phyloP scores from a whole-genome alignment of 305 asterid genomes.

The Caryopteris hybrid region DNA sequence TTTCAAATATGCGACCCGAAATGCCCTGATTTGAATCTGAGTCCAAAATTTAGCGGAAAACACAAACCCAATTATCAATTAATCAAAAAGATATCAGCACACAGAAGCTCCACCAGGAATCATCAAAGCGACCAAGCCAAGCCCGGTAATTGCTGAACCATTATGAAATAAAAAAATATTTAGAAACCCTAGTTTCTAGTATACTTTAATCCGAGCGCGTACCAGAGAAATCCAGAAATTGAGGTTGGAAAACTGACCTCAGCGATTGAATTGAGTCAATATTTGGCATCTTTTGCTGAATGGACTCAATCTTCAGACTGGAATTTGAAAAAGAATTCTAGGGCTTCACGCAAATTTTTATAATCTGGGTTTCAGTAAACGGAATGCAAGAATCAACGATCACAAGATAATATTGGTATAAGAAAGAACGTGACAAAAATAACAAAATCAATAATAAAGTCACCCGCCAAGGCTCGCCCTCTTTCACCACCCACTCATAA shows the following conservation, averaged over 20 bases:
- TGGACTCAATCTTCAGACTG: constrained; percentile 22
- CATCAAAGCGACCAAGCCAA: constrained; percentile 13
- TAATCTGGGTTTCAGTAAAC: constrained; percentile 16
- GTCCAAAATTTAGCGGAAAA: constrained; percentile 12
- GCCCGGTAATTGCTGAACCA: constrained; percentile 17
- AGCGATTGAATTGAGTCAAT: constrained; percentile 32
- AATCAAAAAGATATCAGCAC: constrained; percentile 33
- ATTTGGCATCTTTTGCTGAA: constrained; percentile 17
- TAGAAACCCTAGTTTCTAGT: constrained; percentile 26
- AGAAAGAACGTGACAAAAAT: neutral
- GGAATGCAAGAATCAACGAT: constrained; percentile 29
- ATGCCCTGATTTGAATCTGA: constrained; percentile 1
- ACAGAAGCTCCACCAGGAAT: constrained; percentile 20
- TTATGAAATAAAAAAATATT: neutral
- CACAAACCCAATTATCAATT: constrained; percentile 9
- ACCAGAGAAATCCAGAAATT: constrained; percentile 13
- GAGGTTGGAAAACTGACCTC: constrained; percentile 41
- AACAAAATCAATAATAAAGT: neutral
- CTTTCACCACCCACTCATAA: too few species aligned
- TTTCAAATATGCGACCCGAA: neutral
- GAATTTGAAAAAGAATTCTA: constrained; percentile 21
- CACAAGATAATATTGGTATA: neutral
- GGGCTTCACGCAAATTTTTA: constrained; percentile 31
- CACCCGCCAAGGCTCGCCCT: too few species aligned
- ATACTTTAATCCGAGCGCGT: neutral